These are phyloP conservation scores for Triticum urartu DNA, from an alignment of 176 grass and related monocot genomes.

Conservation along the genomic window DNA sequence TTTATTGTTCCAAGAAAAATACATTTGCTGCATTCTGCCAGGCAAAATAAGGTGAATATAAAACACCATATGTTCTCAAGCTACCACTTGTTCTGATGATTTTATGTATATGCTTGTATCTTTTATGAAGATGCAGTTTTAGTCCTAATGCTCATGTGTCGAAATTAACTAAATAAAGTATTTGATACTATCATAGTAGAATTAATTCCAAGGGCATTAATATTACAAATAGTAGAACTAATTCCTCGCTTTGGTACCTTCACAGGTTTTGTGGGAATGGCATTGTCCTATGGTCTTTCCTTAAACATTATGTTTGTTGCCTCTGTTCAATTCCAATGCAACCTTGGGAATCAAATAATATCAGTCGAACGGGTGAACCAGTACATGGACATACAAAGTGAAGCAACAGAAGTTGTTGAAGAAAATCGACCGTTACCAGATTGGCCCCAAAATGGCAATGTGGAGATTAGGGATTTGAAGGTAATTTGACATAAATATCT, in stretches of 20 bases:
- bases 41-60: conserved; percentile 1
- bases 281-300: conserved; percentile 91
- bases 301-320: conserved; percentile 66
- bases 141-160: background rate
- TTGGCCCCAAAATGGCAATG: conserved; percentile 72
- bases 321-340: conserved; percentile 86
- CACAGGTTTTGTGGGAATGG: conserved; percentile 91
- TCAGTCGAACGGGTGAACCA: conserved; percentile 95
- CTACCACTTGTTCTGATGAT: background rate
- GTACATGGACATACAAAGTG: conserved; percentile 81
- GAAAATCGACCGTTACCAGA: conserved; percentile 49
- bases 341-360: conserved; percentile 75
- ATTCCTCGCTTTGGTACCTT: background rate
- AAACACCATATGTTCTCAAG: background rate
- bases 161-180: background rate
- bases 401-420: conserved; percentile 68
- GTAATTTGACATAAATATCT: conserved; percentile 37
- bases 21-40: background rate
- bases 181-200: background rate
- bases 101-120: background rate
- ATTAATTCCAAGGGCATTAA: background rate
- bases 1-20: background rate
- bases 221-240: too few species aligned
- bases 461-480: conserved; percentile 78
- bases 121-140: conserved; percentile 2